These are phyloP conservation scores for Penicillium tannophilum DNA, from an alignment of 495 filamentous ascomycete genomes.

Conservation along the genomic window DNA sequence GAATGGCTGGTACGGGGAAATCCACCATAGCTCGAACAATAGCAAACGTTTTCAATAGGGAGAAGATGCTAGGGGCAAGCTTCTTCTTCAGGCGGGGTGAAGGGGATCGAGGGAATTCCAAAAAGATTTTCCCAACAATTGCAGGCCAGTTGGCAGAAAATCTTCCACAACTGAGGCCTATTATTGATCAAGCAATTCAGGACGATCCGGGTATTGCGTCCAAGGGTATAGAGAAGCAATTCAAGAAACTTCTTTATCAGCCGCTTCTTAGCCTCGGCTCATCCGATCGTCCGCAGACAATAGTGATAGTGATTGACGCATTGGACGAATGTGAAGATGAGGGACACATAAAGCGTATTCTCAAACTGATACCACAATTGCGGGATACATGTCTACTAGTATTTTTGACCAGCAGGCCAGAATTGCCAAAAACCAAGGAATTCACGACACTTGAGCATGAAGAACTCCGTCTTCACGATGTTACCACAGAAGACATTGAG, in stretches of 20 bases:
- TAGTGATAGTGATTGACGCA: background rate
- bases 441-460: background rate
- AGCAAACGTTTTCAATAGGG: background rate
- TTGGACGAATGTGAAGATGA: background rate
- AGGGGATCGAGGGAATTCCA: constrained; percentile 3
- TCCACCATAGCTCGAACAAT: constrained; percentile 3
- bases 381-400: background rate
- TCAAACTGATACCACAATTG: background rate
- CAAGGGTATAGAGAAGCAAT: background rate
- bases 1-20: constrained; percentile 8
- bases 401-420: background rate
- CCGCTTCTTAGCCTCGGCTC: background rate
- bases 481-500: background rate
- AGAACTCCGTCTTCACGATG: background rate
- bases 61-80: background rate
- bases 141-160: background rate
- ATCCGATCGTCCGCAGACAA: background rate
- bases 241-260: background rate
- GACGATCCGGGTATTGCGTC: background rate
- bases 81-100: constrained; percentile 8
- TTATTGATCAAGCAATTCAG: no score
- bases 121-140: background rate
- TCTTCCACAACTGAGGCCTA: background rate
- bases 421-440: background rate
- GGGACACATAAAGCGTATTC: no score